Conservation (phyloP, 345 rosid genomes). For the Aethionema arabicum region DNA sequence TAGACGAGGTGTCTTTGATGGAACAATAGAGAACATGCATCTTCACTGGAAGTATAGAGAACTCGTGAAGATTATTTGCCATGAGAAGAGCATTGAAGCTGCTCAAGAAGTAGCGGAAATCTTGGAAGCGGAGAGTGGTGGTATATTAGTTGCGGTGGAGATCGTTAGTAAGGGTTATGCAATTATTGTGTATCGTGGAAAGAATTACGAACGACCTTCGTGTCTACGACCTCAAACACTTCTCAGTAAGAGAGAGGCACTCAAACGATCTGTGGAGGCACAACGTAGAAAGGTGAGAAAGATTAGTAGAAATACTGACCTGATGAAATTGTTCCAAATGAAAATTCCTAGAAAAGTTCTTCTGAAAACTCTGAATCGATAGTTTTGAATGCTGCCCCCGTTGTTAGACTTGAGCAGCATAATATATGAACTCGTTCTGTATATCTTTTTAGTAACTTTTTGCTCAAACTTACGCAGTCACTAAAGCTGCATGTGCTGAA, state of each 20-base stretch:
- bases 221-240: constrained; percentile 80
- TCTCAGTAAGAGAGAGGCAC: constrained; percentile 70
- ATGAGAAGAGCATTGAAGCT: constrained; percentile 56
- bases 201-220: constrained; percentile 78
- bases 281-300: constrained; percentile 72
- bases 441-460: neutral
- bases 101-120: constrained; percentile 60
- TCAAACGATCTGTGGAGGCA: constrained; percentile 77
- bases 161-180: constrained; percentile 83
- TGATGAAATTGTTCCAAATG: neutral
- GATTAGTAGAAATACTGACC: constrained; percentile 6
- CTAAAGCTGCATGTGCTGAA: constrained; percentile 83
- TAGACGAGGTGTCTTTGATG: constrained; percentile 83
- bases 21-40: constrained; percentile 96
- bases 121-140: constrained; percentile 92
- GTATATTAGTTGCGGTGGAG: constrained; percentile 82
- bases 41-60: constrained; percentile 99
- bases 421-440: neutral
- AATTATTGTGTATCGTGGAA: constrained; percentile 86
- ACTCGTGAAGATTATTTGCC: constrained; percentile 79
- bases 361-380: neutral
- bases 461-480: constrained; percentile 55
- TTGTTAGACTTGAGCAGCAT: no score
- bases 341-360: neutral
- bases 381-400: no score